These are phyloP conservation scores for Thraustochytrium striatum DNA, from an alignment of 352 stramenopile genomes.

Conservation along the genomic window DNA sequence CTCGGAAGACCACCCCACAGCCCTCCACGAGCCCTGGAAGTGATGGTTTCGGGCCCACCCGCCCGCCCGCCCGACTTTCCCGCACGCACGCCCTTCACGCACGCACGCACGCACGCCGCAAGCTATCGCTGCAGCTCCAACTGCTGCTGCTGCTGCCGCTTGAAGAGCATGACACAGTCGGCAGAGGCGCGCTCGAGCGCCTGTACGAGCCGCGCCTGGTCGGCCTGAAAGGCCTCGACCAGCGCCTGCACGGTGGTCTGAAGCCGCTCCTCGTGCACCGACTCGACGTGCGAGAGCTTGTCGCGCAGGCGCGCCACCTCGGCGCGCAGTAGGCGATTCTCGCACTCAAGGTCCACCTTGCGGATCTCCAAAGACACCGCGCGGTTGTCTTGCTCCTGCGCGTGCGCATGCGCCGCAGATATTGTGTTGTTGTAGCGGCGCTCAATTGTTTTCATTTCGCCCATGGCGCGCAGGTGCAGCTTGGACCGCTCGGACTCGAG, in stretches of 20 bases:
- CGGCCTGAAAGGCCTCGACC: slow-evolving; percentile 1
- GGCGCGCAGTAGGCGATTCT: slow-evolving; percentile 4
- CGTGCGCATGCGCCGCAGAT: neutral
- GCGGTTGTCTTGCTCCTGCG: neutral
- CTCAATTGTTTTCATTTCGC: slow-evolving; percentile 13
- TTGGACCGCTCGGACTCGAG: neutral
- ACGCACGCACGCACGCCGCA: no score
- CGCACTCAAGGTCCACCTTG: neutral
- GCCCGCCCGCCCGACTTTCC: no score
- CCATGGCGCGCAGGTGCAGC: neutral
- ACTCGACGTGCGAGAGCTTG: neutral
- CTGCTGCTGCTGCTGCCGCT: no score
- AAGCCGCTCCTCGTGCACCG: neutral
- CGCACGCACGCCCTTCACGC: no score
- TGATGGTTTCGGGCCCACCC: no score
- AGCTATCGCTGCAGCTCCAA: no score
- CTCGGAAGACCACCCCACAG: no score
- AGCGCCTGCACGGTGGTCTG: neutral
- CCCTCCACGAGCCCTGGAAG: no score
- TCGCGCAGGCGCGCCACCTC: slow-evolving; percentile 1
- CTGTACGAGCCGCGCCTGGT: neutral
- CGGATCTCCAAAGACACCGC: neutral
- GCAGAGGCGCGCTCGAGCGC: slow-evolving; percentile 1
- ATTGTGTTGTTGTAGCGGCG: neutral
- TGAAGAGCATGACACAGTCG: no score